These are phyloP conservation scores for Cucurbita ficifolia DNA, from an alignment of 306 rosid species.

Conservation along the genomic window DNA sequence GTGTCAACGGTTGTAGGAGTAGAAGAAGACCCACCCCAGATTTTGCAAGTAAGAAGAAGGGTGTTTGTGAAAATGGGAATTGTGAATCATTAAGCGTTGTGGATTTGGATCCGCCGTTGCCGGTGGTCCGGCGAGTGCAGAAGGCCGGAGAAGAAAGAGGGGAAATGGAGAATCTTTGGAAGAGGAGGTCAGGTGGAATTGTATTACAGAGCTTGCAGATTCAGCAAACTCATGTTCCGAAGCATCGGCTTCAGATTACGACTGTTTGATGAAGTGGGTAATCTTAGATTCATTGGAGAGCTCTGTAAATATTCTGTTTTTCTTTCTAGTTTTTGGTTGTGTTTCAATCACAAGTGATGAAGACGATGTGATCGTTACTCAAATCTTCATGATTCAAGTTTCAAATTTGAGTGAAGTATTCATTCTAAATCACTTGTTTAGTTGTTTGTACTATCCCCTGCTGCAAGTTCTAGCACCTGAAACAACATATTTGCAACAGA, in stretches of 20 bases:
- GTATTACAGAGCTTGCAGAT: conserved; percentile 33
- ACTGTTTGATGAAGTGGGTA: conserved; percentile 22
- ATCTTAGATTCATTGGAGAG: not conserved
- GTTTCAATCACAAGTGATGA: not conserved
- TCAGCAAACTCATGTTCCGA: conserved; percentile 35
- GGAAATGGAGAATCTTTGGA: conserved; percentile 38
- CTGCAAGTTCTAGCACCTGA: not conserved
- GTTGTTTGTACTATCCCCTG: not conserved
- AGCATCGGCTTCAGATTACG: conserved; percentile 34
- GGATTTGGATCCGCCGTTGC: conserved; percentile 64
- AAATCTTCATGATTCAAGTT: not conserved
- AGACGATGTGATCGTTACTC: not conserved
- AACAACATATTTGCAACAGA: not conserved
- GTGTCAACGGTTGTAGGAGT: conserved; percentile 12
- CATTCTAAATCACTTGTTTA: not conserved
- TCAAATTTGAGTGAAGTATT: not conserved
- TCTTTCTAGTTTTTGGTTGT: not conserved
- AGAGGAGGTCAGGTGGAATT: conserved; percentile 39
- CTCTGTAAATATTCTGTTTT: not conserved
- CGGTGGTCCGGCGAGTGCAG: conserved; percentile 30
- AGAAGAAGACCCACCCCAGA: conserved; percentile 8
- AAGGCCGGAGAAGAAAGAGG: conserved; percentile 15
- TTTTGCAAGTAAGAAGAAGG: conserved; percentile 6
- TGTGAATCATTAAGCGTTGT: conserved; percentile 20
- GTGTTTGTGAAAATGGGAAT: conserved; percentile 10